Evolutionary conservation across 2,329 filamentous ascomycete species (phyloP), one percentile per base, ranked within the genome.

Genomic region (Aspergillus sp.): DNA sequence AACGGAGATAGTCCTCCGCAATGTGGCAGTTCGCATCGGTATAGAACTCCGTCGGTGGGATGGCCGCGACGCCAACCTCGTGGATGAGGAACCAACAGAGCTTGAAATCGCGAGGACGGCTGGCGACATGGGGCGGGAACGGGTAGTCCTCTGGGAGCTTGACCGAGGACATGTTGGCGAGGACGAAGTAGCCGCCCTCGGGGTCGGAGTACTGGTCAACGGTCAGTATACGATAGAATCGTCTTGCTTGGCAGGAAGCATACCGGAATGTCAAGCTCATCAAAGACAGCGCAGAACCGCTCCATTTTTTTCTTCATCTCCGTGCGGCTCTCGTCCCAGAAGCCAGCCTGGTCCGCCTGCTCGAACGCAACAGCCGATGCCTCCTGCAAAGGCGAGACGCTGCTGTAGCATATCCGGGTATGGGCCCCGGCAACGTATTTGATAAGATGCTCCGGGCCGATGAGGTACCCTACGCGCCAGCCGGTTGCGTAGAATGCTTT

Each of bases 401-500:
- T 88, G 31, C 82, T 86, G 67, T 91, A 98, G 69, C 91, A 96
- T 55, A 98, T 96, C 33, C 89, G 77, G 0, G 89, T 96, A 60
- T 98, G 91, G 1, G 91, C 91, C 12, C 86, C 86, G 8, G 83
- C 78, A 20, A 94, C 89, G 56, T 94, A 84, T 56, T 93, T 82
- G 64, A 96, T 86, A 32, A 96, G 69, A 40, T 94, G 75, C 33
- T 85, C 75, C 0, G 84, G 86, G 0, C 91, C 91, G 53, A 96
- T 91, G 24, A 98, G 69, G 78, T 89, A 98, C 34, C 91, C 84
- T 45, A 96, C 88, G 36, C 91, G 80, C 91, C 91, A 98, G 29
- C 91, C 91, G 0, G 91, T 98, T 35, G 85, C 86, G 55, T 96
- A 96, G 63, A 98, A 98, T 68, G 91, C 93, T 73, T 98, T 98